phyloP scores from a whole-genome alignment of 495 filamentous ascomycete species.

The Xylaria flabelliformis region DNA sequence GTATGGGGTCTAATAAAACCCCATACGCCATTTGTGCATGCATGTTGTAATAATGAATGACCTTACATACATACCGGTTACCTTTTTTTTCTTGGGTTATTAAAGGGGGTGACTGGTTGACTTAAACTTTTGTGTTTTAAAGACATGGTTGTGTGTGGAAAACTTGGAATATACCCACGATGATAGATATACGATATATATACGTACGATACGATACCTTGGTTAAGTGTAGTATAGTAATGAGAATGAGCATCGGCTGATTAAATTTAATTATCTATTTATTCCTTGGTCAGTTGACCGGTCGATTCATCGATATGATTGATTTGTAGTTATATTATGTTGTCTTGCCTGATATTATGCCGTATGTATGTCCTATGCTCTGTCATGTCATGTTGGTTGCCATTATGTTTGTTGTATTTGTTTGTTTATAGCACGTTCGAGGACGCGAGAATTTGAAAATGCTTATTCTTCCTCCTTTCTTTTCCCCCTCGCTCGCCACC shows the following conservation, averaged over 20 bases:
- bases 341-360: too few relatives aligned
- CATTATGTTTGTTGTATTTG: neutral
- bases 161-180: constrained; percentile 12
- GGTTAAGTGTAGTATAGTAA: neutral
- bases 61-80: neutral
- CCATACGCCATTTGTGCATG: neutral
- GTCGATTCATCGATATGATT: neutral
- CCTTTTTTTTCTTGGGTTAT: neutral
- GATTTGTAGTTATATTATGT: neutral
- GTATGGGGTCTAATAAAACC: neutral
- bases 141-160: neutral
- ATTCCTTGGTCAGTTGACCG: neutral
- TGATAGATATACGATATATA: constrained; percentile 11
- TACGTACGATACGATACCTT: neutral
- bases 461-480: neutral
- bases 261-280: neutral
- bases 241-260: neutral
- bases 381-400: too few relatives aligned
- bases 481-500: neutral
- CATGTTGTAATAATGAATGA: constrained; percentile 2
- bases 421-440: neutral
- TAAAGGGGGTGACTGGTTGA: neutral
- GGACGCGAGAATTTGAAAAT: neutral
- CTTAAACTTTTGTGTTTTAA: neutral
- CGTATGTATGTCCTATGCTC: too few relatives aligned